Conservation (phyloP, 306 rosid genomes). For the Herpetospermum pedunculosum region DNA sequence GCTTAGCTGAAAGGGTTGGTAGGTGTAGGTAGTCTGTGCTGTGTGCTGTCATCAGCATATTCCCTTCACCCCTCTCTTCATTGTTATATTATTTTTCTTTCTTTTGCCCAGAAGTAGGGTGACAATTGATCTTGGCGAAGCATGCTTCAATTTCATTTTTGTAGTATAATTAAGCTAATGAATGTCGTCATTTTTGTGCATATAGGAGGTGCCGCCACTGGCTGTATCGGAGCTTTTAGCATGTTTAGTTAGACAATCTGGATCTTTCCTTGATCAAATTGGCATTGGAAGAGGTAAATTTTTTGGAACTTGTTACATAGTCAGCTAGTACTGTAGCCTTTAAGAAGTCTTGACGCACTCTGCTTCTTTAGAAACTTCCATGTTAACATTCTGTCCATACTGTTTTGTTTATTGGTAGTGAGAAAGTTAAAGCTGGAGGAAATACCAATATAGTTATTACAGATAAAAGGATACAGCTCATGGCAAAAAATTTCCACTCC, state of each 20-base stretch:
- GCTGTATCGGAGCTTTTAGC: constrained; percentile 94
- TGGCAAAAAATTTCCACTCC: neutral
- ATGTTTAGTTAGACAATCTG: constrained; percentile 78
- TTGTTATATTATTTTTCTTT: neutral
- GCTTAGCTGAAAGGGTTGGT: constrained; percentile 1
- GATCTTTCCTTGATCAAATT: constrained; percentile 83
- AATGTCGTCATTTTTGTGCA: constrained; percentile 16
- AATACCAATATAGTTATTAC: neutral
- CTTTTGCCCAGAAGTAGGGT: neutral
- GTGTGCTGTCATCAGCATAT: neutral
- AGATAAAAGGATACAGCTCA: neutral
- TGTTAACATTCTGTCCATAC: neutral
- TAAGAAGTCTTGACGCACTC: neutral
- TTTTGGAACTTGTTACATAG: neutral
- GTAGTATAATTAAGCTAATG: neutral
- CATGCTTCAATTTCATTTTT: neutral
- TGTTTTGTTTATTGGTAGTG: neutral
- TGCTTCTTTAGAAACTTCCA: neutral
- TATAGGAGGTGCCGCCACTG: constrained; percentile 78
- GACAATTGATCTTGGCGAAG: neutral
- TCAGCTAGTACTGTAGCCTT: neutral
- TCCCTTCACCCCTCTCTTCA: neutral
- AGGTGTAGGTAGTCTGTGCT: neutral
- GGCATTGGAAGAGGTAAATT: constrained; percentile 65
- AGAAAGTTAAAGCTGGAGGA: neutral